A percentile compares a stretch with the other conserved stretches of the same genome.
These are phyloP conservation scores for Phlebiopsis flavidoalba DNA, from an alignment of 768 basidiomycete genomes.

Conservation along the genomic window DNA sequence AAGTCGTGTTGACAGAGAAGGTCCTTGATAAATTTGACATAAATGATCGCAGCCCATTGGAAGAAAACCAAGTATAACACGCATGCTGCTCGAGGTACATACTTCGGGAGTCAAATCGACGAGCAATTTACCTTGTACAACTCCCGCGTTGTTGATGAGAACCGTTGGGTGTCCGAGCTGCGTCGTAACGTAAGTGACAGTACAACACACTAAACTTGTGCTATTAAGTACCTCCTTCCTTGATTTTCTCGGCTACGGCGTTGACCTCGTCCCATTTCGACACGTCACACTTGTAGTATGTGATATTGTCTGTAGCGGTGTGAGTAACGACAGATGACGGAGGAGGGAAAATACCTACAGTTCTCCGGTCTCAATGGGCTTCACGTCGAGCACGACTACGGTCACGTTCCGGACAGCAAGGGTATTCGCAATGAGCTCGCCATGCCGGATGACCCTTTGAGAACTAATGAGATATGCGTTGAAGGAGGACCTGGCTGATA, in stretches of 20 bases:
- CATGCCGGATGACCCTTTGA: slow-evolving; percentile 83
- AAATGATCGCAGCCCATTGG: background rate
- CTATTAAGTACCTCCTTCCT: slow-evolving; percentile 59
- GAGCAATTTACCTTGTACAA: slow-evolving; percentile 85
- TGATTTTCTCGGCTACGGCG: slow-evolving; percentile 62
- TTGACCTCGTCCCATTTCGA: slow-evolving; percentile 86
- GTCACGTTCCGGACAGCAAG: slow-evolving; percentile 76
- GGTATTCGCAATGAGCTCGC: slow-evolving; percentile 83
- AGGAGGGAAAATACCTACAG: slow-evolving; percentile 37
- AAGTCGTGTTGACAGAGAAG: slow-evolving; percentile 81
- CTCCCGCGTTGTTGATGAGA: slow-evolving; percentile 92
- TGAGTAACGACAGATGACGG: background rate
- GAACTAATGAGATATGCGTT: background rate
- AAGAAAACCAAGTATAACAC: slow-evolving; percentile 15
- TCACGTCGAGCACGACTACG: slow-evolving; percentile 83
- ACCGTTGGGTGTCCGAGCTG: slow-evolving; percentile 88
- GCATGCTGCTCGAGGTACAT: slow-evolving; percentile 82
- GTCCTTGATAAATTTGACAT: slow-evolving; percentile 46
- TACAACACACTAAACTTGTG: background rate
- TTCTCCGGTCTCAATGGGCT: slow-evolving; percentile 74
- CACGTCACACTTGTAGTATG: slow-evolving; percentile 88
- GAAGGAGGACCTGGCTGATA: background rate
- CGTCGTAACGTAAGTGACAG: background rate
- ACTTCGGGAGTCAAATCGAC: slow-evolving; percentile 73
- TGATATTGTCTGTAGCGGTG: slow-evolving; percentile 57